Evolutionary conservation across 305 asterid species (phyloP).

Genomic region (Salvia sclarea): DNA sequence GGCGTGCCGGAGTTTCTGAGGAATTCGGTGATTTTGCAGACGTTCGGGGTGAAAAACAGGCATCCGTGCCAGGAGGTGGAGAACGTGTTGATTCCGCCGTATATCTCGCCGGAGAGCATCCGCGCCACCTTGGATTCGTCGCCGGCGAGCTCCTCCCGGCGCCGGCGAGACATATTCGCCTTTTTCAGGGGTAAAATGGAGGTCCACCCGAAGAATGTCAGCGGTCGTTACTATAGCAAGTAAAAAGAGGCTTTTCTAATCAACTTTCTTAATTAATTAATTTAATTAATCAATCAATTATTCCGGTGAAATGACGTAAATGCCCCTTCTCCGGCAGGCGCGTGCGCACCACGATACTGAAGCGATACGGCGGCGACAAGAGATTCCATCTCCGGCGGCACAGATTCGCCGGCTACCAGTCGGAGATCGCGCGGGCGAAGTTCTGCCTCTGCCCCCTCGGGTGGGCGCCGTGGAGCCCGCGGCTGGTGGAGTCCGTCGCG

Average conservation of each 20-base stretch:
- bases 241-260: conserved; percentile 26
- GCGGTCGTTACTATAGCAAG: conserved; percentile 93
- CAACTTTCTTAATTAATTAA: neutral
- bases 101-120: conserved; percentile 65
- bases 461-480: conserved; percentile 99
- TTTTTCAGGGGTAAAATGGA: conserved; percentile 97
- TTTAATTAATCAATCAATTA: neutral
- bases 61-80: conserved; percentile 90
- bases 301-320: neutral
- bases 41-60: conserved; percentile 69
- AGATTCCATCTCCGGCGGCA: conserved; percentile 64
- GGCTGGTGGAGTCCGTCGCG: conserved; percentile 88
- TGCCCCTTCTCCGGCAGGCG: conserved; percentile 42
- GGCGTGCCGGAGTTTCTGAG: conserved; percentile 73
- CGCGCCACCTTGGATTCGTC: conserved; percentile 46
- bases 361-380: conserved; percentile 58
- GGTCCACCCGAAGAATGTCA: conserved; percentile 81
- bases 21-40: conserved; percentile 70
- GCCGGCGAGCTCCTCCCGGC: conserved; percentile 40
- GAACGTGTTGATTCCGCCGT: conserved; percentile 79
- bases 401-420: conserved; percentile 70
- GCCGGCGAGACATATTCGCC: conserved; percentile 70
- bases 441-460: conserved; percentile 90
- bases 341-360: conserved; percentile 64
- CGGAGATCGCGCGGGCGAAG: conserved; percentile 70